These are phyloP conservation scores for Closterium sp. DNA, from an alignment of 139 green algal species.

Conservation along the genomic window DNA sequence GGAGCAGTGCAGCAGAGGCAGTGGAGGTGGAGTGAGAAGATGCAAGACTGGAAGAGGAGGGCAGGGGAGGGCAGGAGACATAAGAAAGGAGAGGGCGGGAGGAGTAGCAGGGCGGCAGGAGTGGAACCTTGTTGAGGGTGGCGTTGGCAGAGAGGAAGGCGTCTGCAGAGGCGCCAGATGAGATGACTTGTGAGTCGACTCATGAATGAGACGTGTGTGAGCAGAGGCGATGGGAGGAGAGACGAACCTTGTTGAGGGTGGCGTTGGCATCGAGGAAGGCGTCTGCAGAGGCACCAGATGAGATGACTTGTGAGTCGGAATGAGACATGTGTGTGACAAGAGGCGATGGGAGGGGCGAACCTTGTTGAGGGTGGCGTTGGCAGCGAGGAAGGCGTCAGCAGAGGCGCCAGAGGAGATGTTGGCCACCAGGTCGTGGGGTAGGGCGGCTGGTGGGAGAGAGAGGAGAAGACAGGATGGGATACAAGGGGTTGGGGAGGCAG, in stretches of 20 bases:
- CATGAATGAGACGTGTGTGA: too few relatives aligned
- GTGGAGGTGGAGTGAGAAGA: too few relatives aligned
- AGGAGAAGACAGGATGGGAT: background rate
- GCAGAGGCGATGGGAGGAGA: background rate
- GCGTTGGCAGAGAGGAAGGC: background rate
- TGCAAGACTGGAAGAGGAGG: too few relatives aligned
- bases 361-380: slow-evolving; percentile 5
- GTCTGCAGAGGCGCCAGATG: background rate
- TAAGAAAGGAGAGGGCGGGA: background rate
- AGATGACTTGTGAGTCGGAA: background rate
- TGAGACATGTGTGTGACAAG: too few relatives aligned
- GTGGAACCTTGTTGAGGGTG: background rate
- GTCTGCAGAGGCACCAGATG: background rate
- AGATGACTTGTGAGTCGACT: too few relatives aligned
- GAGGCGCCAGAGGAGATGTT: slow-evolving; percentile 16
- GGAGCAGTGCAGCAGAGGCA: too few relatives aligned
- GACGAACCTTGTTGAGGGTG: slow-evolving; percentile 8
- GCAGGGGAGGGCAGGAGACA: background rate
- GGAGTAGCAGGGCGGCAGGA: too few relatives aligned
- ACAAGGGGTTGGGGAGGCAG: background rate
- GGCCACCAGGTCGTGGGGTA: background rate
- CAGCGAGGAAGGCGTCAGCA: background rate
- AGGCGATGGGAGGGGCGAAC: too few relatives aligned
- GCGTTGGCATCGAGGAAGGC: background rate
- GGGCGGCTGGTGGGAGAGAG: background rate